Evolutionary conservation across 2,329 filamentous ascomycete species (phyloP).

Genomic region (Colletotrichum eleusines): DNA sequence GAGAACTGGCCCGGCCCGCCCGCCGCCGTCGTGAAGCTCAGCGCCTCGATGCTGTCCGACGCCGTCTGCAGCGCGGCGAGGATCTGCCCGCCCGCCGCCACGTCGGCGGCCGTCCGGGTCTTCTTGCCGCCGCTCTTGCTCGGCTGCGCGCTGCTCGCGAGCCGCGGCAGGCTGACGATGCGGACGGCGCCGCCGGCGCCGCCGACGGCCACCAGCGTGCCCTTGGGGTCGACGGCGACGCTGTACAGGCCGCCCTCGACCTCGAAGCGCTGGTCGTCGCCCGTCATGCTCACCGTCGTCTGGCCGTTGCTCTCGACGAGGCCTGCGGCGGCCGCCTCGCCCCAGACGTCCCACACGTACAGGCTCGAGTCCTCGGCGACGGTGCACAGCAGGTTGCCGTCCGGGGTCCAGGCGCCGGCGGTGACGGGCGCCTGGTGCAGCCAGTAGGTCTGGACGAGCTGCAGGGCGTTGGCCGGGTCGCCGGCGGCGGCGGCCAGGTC

Average conservation of each 20-base stretch:
- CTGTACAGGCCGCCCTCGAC: conserved; percentile 94
- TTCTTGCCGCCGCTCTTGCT: conserved; percentile 42
- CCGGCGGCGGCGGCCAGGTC: conserved; percentile 70
- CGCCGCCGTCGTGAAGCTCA: conserved; percentile 66
- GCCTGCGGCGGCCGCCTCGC: conserved; percentile 73
- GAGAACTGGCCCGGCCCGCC: conserved; percentile 52
- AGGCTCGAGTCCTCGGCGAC: conserved; percentile 90
- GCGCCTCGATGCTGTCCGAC: conserved; percentile 79
- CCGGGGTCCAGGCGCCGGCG: conserved; percentile 89
- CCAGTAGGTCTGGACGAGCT: conserved; percentile 92
- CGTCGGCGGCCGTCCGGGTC: conserved; percentile 53
- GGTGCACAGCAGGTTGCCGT: conserved; percentile 87
- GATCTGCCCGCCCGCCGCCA: conserved; percentile 67
- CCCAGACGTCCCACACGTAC: conserved; percentile 94
- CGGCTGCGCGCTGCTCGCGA: conserved; percentile 50
- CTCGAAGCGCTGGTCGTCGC: conserved; percentile 87
- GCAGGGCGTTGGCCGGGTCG: conserved; percentile 65
- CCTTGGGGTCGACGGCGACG: conserved; percentile 83
- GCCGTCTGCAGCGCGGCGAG: conserved; percentile 88
- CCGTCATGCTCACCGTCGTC: conserved; percentile 82
- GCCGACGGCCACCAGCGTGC: conserved; percentile 84
- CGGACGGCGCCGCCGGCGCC: conserved; percentile 89
- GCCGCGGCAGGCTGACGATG: conserved; percentile 84
- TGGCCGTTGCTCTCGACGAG: conserved; percentile 65
- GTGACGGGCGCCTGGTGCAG: conserved; percentile 89